Conservation (phyloP, 306 rosid genomes). For the apple (Malus domestica) region ASM211411v1 NC_041794.1:32518501-32519000, state of each 20-base stretch:
- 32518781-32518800: neutral
- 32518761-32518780: neutral
- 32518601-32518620: neutral
- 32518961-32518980: neutral
- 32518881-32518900: too few relatives aligned
- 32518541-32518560: neutral
- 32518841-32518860: too few relatives aligned
- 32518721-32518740: too few relatives aligned
- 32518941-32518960: neutral
- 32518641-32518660: too few relatives aligned
- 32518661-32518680: too few relatives aligned
- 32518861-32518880: too few relatives aligned
- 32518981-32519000: slow-evolving; percentile 29
- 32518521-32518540: neutral
- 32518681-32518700: neutral
- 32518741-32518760: neutral
- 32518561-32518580: too few relatives aligned
- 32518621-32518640: neutral
- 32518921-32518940: neutral
- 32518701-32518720: too few relatives aligned
- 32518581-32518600: too few relatives aligned
- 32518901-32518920: too few relatives aligned
- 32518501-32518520: neutral
- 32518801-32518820: neutral
- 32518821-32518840: neutral